phyloP scores from a whole-genome alignment of 1,284 basidiomycete species.

The Tremellales sp. region DNA sequence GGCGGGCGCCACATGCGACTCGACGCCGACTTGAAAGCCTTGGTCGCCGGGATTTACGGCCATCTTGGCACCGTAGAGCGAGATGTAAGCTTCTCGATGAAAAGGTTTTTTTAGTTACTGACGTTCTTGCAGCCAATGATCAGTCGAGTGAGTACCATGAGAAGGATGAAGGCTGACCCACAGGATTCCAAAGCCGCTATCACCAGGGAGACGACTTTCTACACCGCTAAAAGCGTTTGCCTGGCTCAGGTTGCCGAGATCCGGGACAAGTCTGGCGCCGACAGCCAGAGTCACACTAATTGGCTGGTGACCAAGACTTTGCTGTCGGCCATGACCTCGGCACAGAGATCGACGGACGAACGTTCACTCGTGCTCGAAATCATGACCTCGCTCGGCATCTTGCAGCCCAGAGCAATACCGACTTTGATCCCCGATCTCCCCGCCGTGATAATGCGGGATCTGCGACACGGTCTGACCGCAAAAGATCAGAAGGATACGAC shows the following conservation, averaged over 20 bases:
- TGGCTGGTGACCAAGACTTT: constrained; percentile 32
- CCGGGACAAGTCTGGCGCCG: constrained; percentile 22
- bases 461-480: constrained; percentile 14
- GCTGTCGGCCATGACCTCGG: constrained; percentile 8
- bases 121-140: constrained; percentile 25
- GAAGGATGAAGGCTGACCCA: not conserved
- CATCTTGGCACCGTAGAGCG: constrained; percentile 37
- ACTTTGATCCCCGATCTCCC: constrained; percentile 30
- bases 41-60: constrained; percentile 35
- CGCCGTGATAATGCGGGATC: constrained; percentile 21
- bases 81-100: constrained; percentile 23
- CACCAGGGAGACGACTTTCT: constrained; percentile 28
- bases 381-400: constrained; percentile 27
- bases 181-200: constrained; percentile 39
- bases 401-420: constrained; percentile 22
- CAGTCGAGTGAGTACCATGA: constrained; percentile 24
- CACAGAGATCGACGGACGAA: constrained; percentile 21
- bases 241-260: constrained; percentile 29
- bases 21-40: constrained; percentile 30
- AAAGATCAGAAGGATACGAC: constrained; percentile 10
- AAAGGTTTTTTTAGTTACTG: not conserved
- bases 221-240: constrained; percentile 18
- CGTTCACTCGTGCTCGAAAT: constrained; percentile 24
- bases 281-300: constrained; percentile 20
- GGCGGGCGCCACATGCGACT: constrained; percentile 15